Percentiles rank a stretch among this genome's conserved stretches.
Conservation (phyloP, 2,329 filamentous ascomycete species). For the Pseudogymnoascus sp. region DNA sequence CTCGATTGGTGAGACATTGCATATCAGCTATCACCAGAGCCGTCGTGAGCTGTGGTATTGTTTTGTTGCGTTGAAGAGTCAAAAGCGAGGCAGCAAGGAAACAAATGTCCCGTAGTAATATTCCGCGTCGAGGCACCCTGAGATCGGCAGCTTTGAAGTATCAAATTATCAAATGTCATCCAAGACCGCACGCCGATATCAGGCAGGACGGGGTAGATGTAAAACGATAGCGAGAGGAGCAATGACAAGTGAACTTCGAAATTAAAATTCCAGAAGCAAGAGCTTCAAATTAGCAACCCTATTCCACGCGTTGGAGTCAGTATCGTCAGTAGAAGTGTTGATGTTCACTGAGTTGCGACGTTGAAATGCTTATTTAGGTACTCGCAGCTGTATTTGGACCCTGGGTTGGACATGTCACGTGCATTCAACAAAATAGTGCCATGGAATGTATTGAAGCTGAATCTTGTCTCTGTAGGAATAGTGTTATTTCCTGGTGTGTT, state of each 20-base stretch:
- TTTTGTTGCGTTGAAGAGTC: neutral
- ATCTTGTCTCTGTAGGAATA: neutral
- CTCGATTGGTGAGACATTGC: constrained; percentile 24
- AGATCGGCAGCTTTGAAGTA: neutral
- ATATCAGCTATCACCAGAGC: neutral
- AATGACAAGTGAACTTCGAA: neutral
- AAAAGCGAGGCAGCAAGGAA: neutral
- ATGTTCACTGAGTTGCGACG: neutral
- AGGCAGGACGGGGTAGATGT: neutral
- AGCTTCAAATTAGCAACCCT: neutral
- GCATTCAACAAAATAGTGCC: neutral
- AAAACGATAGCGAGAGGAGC: neutral
- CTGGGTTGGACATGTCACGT: neutral
- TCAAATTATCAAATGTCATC: neutral
- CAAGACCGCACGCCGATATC: neutral
- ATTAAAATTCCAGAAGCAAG: neutral
- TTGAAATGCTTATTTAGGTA: neutral
- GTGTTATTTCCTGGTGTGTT: neutral
- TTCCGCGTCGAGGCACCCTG: neutral
- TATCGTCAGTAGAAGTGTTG: neutral
- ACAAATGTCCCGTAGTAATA: neutral
- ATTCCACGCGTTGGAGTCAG: neutral
- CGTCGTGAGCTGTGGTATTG: neutral
- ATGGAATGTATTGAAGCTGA: neutral
- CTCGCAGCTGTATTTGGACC: neutral